Evolutionary conservation across 352 stramenopile genomes (phyloP).

Genomic region (Phytophthora idaei): DNA sequence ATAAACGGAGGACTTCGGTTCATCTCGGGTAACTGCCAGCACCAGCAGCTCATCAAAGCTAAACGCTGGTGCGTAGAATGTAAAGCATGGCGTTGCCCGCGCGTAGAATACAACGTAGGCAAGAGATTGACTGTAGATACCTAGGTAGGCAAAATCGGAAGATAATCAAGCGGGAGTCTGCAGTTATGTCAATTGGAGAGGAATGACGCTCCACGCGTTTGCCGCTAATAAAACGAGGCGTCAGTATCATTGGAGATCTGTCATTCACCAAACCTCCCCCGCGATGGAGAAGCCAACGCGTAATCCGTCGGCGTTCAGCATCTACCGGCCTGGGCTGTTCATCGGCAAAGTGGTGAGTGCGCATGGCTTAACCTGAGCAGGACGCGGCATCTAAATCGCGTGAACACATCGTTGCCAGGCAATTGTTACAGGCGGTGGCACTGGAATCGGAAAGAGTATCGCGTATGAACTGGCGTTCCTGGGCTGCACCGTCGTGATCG

Average conservation of each 20-base stretch:
- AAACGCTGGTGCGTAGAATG: conserved; percentile 2
- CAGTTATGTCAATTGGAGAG: background rate
- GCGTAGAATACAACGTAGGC: conserved; percentile 27
- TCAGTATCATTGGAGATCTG: conserved; percentile 1
- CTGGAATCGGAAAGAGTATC: conserved; percentile 80
- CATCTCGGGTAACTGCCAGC: background rate
- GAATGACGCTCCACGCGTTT: conserved; percentile 14
- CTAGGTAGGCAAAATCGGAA: conserved; percentile 19
- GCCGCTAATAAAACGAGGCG: background rate
- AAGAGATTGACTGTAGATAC: conserved; percentile 21
- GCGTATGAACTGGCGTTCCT: conserved; percentile 72
- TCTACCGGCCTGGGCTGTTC: conserved; percentile 51
- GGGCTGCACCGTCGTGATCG: conserved; percentile 77
- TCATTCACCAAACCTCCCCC: conserved; percentile 7
- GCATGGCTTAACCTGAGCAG: background rate
- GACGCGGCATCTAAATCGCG: background rate
- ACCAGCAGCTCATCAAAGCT: conserved; percentile 24
- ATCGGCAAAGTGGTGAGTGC: conserved; percentile 62
- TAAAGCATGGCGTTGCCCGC: conserved; percentile 12
- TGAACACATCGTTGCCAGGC: conserved; percentile 26
- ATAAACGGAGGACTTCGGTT: conserved; percentile 42
- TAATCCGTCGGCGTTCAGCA: conserved; percentile 32
- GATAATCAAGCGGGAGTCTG: conserved; percentile 20
- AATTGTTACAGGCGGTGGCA: conserved; percentile 81
- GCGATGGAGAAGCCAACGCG: conserved; percentile 37